Evolutionary conservation across 805 yeast genomes (phyloP).

Genomic region (Suhomyces pyralidae): DNA sequence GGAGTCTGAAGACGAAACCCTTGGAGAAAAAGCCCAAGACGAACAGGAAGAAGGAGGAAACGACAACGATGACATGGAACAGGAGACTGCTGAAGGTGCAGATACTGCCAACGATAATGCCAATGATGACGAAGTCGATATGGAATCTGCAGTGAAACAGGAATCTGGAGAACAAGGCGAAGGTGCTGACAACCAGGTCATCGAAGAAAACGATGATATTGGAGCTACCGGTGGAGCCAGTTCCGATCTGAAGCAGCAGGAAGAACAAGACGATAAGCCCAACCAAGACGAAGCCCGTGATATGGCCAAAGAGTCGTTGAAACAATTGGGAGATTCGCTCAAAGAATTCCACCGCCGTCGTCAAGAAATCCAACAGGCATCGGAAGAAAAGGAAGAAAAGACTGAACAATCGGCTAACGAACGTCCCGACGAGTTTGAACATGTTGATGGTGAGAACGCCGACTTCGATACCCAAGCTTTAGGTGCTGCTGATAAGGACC

Average conservation of each 20-base stretch:
- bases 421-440: slow-evolving; percentile 83
- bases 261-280: slow-evolving; percentile 34
- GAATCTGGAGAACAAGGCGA: slow-evolving; percentile 59
- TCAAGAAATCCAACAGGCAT: slow-evolving; percentile 77
- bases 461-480: slow-evolving; percentile 85
- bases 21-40: slow-evolving; percentile 9
- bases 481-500: slow-evolving; percentile 84
- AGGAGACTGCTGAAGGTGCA: slow-evolving; percentile 45
- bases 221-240: slow-evolving; percentile 63
- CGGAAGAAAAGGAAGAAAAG: slow-evolving; percentile 35
- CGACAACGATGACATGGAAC: slow-evolving; percentile 36
- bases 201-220: slow-evolving; percentile 60
- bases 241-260: slow-evolving; percentile 36
- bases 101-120: slow-evolving; percentile 50
- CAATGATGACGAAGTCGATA: slow-evolving; percentile 45
- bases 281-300: slow-evolving; percentile 56
- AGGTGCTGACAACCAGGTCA: slow-evolving; percentile 55
- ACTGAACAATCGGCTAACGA: slow-evolving; percentile 55
- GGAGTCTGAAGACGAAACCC: slow-evolving; percentile 29
- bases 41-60: slow-evolving; percentile 35
- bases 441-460: slow-evolving; percentile 75
- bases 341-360: slow-evolving; percentile 89
- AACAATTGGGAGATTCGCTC: slow-evolving; percentile 86
- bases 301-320: slow-evolving; percentile 70
- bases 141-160: slow-evolving; percentile 59